Evolutionary conservation across 1,284 basidiomycete genomes (phyloP).

Genomic region (Rhodotorula sp.): DNA sequence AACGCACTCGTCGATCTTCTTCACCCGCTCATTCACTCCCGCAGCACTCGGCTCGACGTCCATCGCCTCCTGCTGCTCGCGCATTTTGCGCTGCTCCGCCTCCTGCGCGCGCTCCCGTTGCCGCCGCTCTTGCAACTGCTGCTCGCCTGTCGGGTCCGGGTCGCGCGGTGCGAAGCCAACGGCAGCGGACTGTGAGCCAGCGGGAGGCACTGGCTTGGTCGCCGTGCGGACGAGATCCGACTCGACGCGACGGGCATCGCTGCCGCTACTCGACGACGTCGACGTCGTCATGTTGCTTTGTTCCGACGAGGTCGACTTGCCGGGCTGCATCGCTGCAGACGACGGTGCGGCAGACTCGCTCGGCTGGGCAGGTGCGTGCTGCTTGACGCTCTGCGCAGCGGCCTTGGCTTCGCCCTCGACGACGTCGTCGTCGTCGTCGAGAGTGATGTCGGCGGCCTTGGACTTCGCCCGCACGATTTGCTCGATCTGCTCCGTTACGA

Average conservation of each 20-base stretch:
- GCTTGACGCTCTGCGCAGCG: neutral
- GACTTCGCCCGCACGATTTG: neutral
- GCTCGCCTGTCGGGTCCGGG: neutral
- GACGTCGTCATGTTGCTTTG: neutral
- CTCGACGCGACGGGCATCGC: neutral
- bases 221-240: too few species aligned
- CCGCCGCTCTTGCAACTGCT: neutral
- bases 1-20: neutral
- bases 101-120: constrained; percentile 1
- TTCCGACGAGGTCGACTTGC: neutral
- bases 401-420: neutral
- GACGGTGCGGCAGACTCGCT: neutral
- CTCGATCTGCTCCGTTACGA: neutral
- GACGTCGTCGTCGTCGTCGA: neutral
- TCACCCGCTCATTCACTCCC: neutral
- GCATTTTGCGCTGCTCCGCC: neutral
- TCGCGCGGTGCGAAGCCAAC: neutral
- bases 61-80: neutral
- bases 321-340: neutral
- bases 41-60: neutral
- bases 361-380: too few species aligned
- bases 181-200: neutral
- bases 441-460: neutral
- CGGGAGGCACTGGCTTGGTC: too few species aligned
- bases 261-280: neutral